phyloP scores from a whole-genome alignment of 192 early-diverging fungal genomes.

The Entophlyctis helioformis region DNA sequence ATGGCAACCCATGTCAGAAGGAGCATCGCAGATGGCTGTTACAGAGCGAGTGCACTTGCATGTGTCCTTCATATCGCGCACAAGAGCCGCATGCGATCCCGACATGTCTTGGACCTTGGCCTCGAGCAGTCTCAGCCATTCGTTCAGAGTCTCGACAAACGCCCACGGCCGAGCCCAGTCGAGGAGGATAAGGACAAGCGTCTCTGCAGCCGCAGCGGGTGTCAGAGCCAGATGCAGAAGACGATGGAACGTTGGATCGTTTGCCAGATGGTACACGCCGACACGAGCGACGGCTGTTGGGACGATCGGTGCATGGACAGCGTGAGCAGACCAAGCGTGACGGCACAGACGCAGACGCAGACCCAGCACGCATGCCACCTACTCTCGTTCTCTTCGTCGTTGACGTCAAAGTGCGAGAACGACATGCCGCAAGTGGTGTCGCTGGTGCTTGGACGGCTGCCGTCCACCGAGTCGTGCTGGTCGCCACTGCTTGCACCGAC shows the following conservation, averaged over 20 bases:
- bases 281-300: conserved; percentile 57
- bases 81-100: conserved; percentile 13
- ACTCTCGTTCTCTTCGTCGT: conserved; percentile 82
- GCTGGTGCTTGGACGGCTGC: too few species aligned
- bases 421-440: conserved; percentile 67
- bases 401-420: conserved; percentile 72
- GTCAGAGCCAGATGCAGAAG: conserved; percentile 63
- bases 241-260: conserved; percentile 51
- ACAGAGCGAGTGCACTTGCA: neutral
- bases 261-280: conserved; percentile 70
- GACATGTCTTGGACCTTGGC: conserved; percentile 34
- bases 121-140: conserved; percentile 65
- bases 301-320: neutral
- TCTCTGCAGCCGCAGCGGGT: conserved; percentile 44
- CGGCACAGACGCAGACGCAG: neutral
- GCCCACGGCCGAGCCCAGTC: conserved; percentile 88
- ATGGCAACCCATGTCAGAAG: too few species aligned
- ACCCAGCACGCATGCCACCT: neutral
- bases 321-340: neutral
- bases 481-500: too few species aligned
- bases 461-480: too few species aligned
- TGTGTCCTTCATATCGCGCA: conserved; percentile 2
- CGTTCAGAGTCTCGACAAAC: conserved; percentile 67
- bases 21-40: too few species aligned
- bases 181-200: conserved; percentile 63